phyloP scores from a whole-genome alignment of 495 filamentous ascomycete genomes.

The Neurospora pannonica region DNA sequence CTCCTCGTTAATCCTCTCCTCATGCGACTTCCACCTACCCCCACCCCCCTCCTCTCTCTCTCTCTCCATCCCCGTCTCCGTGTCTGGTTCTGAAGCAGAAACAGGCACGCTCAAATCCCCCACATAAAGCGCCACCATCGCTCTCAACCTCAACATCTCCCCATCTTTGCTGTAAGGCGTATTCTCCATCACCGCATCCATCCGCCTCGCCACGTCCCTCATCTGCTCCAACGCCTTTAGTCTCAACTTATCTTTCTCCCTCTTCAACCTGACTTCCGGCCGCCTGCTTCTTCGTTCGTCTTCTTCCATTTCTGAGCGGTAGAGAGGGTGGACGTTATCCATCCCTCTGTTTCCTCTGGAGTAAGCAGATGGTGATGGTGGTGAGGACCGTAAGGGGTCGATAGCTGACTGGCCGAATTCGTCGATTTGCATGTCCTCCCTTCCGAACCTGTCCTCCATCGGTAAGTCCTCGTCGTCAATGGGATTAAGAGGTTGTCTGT shows the following conservation, averaged over 20 bases:
- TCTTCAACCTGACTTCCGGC: background rate
- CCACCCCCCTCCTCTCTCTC: background rate
- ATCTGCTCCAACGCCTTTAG: slow-evolving; percentile 18
- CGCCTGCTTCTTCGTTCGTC: background rate
- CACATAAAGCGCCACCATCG: slow-evolving; percentile 59
- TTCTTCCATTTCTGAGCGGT: background rate
- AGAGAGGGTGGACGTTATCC: background rate
- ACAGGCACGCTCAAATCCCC: slow-evolving; percentile 43
- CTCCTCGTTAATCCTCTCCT: slow-evolving; percentile 11
- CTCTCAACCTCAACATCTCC: slow-evolving; percentile 51
- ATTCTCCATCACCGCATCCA: slow-evolving; percentile 55
- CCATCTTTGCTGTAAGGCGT: slow-evolving; percentile 53
- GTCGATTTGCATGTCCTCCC: background rate
- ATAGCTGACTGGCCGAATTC: background rate
- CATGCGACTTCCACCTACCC: background rate
- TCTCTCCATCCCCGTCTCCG: too few species aligned
- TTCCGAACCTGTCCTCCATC: background rate
- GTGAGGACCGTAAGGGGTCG: background rate
- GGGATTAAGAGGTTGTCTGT: background rate
- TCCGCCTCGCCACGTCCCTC: slow-evolving; percentile 45
- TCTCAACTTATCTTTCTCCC: slow-evolving; percentile 19
- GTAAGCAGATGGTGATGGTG: background rate
- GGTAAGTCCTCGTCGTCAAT: background rate
- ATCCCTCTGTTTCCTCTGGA: background rate
- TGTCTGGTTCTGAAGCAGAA: background rate